Conservation (phyloP, 2,329 filamentous ascomycete genomes). For the Hymenoscyphus scutula region DNA sequence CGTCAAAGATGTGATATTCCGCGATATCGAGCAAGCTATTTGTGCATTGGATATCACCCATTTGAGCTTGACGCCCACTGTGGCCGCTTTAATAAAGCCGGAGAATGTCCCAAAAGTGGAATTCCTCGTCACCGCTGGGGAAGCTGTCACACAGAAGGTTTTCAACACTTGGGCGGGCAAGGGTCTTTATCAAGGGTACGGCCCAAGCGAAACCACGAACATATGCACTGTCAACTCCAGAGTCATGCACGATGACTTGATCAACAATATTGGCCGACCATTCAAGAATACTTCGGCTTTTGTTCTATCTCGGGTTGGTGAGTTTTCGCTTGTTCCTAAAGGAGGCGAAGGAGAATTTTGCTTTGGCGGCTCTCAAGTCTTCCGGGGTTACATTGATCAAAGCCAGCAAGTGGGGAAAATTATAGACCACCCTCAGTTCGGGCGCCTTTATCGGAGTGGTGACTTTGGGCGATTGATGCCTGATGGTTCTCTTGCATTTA, state of each 20-base stretch:
- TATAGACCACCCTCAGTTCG: slow-evolving; percentile 64
- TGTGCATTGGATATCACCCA: slow-evolving; percentile 67
- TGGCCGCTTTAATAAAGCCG: slow-evolving; percentile 72
- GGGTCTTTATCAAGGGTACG: slow-evolving; percentile 77
- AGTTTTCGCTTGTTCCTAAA: slow-evolving; percentile 56
- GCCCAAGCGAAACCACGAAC: slow-evolving; percentile 83
- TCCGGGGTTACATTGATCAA: slow-evolving; percentile 69
- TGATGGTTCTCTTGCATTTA: slow-evolving; percentile 71
- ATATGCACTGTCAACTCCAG: slow-evolving; percentile 72
- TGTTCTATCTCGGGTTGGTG: slow-evolving; percentile 40
- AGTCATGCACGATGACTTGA: slow-evolving; percentile 55
- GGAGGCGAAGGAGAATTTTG: slow-evolving; percentile 81
- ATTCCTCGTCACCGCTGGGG: slow-evolving; percentile 78
- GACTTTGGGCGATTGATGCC: slow-evolving; percentile 77
- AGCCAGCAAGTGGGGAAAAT: slow-evolving; percentile 65
- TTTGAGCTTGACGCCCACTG: slow-evolving; percentile 80
- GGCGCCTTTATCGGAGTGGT: slow-evolving; percentile 77
- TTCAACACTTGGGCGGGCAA: slow-evolving; percentile 64
- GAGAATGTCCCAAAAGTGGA: slow-evolving; percentile 65
- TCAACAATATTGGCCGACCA: slow-evolving; percentile 73
- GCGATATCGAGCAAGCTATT: slow-evolving; percentile 68
- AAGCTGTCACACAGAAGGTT: slow-evolving; percentile 72
- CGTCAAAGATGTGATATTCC: slow-evolving; percentile 70
- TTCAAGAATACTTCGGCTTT: slow-evolving; percentile 69
- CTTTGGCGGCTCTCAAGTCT: slow-evolving; percentile 82